phyloP scores from a whole-genome alignment of 768 basidiomycete genomes.

The Boletus sensibilis region DNA sequence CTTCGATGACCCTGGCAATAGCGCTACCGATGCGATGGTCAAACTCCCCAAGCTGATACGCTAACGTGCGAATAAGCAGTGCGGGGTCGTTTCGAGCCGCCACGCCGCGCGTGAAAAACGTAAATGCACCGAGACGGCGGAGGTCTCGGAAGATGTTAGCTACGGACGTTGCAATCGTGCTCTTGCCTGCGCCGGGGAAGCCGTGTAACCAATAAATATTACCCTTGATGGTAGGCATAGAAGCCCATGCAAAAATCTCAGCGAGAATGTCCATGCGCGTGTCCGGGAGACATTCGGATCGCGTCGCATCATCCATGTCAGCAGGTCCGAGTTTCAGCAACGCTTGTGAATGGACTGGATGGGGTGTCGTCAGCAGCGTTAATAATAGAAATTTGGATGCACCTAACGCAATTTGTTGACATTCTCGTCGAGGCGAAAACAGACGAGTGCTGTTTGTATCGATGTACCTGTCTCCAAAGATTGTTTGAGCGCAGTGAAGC shows the following conservation, averaged over 20 bases:
- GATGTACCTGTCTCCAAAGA: slow-evolving; percentile 27
- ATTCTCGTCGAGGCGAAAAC: slow-evolving; percentile 31
- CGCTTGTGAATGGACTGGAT: slow-evolving; percentile 20
- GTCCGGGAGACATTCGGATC: slow-evolving; percentile 31
- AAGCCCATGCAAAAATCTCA: slow-evolving; percentile 26
- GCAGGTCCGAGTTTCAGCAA: slow-evolving; percentile 27
- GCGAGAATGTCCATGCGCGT: slow-evolving; percentile 32
- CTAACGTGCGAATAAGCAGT: slow-evolving; percentile 34
- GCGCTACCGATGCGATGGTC: slow-evolving; percentile 29
- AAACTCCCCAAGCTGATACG: slow-evolving; percentile 35
- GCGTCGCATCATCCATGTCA: slow-evolving; percentile 29
- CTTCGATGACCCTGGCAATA: slow-evolving; percentile 27
- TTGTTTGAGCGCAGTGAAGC: slow-evolving; percentile 25
- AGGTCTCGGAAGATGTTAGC: slow-evolving; percentile 34
- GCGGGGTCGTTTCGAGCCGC: slow-evolving; percentile 30
- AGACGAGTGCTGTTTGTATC: slow-evolving; percentile 26
- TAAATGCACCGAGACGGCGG: slow-evolving; percentile 36
- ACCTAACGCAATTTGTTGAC: slow-evolving; percentile 26
- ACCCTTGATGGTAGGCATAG: slow-evolving; percentile 15
- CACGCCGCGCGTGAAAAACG: slow-evolving; percentile 35
- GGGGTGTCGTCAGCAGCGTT: neutral
- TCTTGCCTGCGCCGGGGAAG: slow-evolving; percentile 38
- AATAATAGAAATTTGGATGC: neutral
- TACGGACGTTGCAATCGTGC: slow-evolving; percentile 36
- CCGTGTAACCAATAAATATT: slow-evolving; percentile 37